Evolutionary conservation across 129 eudicot genomes (phyloP), one percentile per base, ranked within the genome.

Genomic region (Heracleum sosnowskyi): DNA sequence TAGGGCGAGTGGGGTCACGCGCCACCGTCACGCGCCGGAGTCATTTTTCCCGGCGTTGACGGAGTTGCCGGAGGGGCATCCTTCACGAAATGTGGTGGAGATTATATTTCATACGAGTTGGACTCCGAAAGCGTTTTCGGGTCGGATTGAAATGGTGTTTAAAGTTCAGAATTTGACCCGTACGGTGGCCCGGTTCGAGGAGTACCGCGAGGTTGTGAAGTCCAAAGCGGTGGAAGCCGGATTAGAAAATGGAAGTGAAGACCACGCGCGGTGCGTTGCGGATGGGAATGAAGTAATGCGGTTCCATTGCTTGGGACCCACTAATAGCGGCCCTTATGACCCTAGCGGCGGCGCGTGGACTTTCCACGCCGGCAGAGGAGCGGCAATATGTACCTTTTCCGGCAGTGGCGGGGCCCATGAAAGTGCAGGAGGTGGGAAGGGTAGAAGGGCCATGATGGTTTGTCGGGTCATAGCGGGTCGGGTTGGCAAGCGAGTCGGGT

Each of bases 221-320:
- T 73, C 85, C 1, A 77, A 87, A 44, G 85, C 85, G 69, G 82
- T 69, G 31, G 79, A 57, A 39, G 45, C 51, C 63, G 80, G 57
- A 11, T 70, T 35, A 6, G 83, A 71, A 45, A 76, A 72, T 36
- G 34, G 51, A 5, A 78, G 81, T 11, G 97, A 89, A 34, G 97
- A 90, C 88, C 89, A 86, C 85, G 90, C 90, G 42, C 97, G 97
- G 73, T 92, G 97, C 47, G 86, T 88, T 35, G 98, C 97, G 41
- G 98, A 94, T 80, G 98, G 98, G 77, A 94, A 94, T 73, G 98
- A 94, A 86, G 96, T 94, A 68, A 94, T 94, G 98, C 83, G 98
- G 85, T 94, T 94, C 76, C 93, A 86, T 46, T 94, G 97, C 80
- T 73, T 94, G 35, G 98, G 98, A 1, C 84, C 97, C 24, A 79